These are phyloP conservation scores for Aspergillus latus DNA, from an alignment of 2,329 filamentous ascomycete genomes.

Conservation along the genomic window DNA sequence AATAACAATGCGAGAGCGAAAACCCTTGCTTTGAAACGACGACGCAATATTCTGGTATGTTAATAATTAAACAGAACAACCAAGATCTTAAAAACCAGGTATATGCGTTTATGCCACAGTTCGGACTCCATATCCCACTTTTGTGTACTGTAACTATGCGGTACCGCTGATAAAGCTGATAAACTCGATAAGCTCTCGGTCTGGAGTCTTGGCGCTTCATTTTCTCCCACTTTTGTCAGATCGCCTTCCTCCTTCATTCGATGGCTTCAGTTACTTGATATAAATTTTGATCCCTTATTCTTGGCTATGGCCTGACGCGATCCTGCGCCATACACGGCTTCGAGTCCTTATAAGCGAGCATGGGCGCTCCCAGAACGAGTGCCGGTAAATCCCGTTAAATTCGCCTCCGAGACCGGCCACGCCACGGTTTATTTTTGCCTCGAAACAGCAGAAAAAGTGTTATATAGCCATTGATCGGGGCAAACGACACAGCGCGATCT, in stretches of 20 bases:
- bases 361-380: background rate
- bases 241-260: background rate
- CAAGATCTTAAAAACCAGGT: too few relatives aligned
- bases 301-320: background rate
- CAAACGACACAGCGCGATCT: background rate
- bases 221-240: slow-evolving; percentile 13
- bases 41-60: too few relatives aligned
- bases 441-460: background rate
- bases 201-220: slow-evolving; percentile 10
- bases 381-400: background rate
- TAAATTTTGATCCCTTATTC: background rate
- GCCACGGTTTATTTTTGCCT: background rate
- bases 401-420: slow-evolving; percentile 4
- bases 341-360: background rate
- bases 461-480: background rate
- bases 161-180: background rate
- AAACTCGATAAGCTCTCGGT: slow-evolving; percentile 6
- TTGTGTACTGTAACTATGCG: too few relatives aligned
- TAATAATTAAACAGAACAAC: too few relatives aligned
- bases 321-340: background rate
- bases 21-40: too few relatives aligned
- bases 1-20: too few relatives aligned
- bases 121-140: too few relatives aligned
- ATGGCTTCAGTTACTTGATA: background rate
- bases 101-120: too few relatives aligned